Base-by-base conservation (phyloP, 495 filamentous ascomycete species). In the Paragyromitra xinjiangensis region DNA sequence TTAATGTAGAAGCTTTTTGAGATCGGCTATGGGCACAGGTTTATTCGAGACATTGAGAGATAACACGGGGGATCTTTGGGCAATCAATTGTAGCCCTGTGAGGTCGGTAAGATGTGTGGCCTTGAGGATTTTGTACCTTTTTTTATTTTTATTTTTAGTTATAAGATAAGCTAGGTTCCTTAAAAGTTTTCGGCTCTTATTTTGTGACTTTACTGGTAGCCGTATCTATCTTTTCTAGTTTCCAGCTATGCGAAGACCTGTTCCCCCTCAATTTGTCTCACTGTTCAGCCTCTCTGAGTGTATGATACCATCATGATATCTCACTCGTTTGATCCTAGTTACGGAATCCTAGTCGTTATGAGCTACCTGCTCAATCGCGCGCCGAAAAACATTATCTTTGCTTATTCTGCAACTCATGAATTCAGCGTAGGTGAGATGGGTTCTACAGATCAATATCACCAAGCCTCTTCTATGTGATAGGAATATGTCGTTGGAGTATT, bases 251-350 rank as follows among this genome's bases (percentile, higher is more conserved):
- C 26, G 11, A 26, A 22, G 26, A 26, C 19, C 8, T 22, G 24
- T 56, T 56, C 26, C 53, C 24, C 19, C 8, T 56, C 24, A 5
- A n/a, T 61, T 39, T 39, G 6, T 6, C 58, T 14, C 37, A 53
- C 22, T 34, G 39, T 44, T 29, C 63, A 64, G 26, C n/a, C 29
- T 39, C 68, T 39, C 69, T 45, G 64, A 64, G 22, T 12, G 14
- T n/a, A 37, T 5, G 26, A 9, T 19, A 26, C n/a, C 68, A 26
- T 73, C 73, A 77, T 77, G 51, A 22, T 19, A 24, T 63, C 64
- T 74, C 71, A 61, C 55, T 74, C 71, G 71, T 26, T 61, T 68
- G 26, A 22, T n/a, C 40, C 29, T 51, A 8, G 39, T 55, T 14
- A 42, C 9, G 19, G 53, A 8, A 56, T 56, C 11, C 19, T 14